These are phyloP conservation scores for Artemisia tridentata DNA, from an alignment of 129 eudicot species.

Conservation along the genomic window DNA sequence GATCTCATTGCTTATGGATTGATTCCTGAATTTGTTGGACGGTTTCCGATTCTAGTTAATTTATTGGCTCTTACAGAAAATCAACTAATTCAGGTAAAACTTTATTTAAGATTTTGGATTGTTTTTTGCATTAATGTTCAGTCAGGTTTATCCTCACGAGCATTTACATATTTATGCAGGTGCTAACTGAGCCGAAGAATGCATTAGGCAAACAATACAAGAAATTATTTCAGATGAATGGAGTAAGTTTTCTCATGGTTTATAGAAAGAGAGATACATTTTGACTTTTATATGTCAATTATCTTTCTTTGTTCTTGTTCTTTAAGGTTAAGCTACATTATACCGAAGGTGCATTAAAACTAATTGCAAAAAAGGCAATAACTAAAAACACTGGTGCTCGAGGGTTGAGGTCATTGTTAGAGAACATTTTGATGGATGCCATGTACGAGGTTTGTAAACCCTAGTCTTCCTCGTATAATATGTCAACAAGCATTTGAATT, in stretches of 20 bases:
- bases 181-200: slow-evolving; percentile 76
- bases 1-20: slow-evolving; percentile 78
- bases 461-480: neutral
- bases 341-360: slow-evolving; percentile 59
- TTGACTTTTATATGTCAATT: slow-evolving; percentile 18
- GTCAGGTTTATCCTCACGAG: slow-evolving; percentile 5
- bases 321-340: slow-evolving; percentile 69
- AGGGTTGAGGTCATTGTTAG: slow-evolving; percentile 69
- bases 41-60: slow-evolving; percentile 79
- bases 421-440: slow-evolving; percentile 72
- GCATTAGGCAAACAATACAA: slow-evolving; percentile 82
- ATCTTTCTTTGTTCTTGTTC: neutral
- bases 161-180: slow-evolving; percentile 33
- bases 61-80: slow-evolving; percentile 76
- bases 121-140: neutral
- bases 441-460: slow-evolving; percentile 68
- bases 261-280: neutral
- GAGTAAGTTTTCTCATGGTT: slow-evolving; percentile 37
- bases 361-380: slow-evolving; percentile 67
- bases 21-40: slow-evolving; percentile 86
- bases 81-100: slow-evolving; percentile 74
- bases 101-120: neutral
- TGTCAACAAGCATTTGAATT: neutral
- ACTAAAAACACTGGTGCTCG: slow-evolving; percentile 77
- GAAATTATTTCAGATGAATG: slow-evolving; percentile 33